These are phyloP conservation scores for Tolypocladium pustulatum DNA, from an alignment of 2,329 filamentous ascomycete species.

Conservation along the genomic window DNA sequence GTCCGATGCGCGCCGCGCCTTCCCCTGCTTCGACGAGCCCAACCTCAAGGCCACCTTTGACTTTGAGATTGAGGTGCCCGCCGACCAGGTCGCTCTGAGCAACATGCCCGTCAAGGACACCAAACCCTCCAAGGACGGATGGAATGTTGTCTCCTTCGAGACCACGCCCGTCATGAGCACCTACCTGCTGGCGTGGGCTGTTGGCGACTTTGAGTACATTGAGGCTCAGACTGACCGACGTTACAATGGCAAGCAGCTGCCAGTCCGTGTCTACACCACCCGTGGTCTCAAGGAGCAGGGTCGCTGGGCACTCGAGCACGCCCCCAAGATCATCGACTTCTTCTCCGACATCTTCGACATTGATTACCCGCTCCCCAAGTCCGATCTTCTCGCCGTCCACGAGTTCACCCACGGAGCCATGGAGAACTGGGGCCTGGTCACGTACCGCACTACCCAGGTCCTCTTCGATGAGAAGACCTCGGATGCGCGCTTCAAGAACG, in stretches of 20 bases:
- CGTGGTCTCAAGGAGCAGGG: constrained; percentile 90
- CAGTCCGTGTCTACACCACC: constrained; percentile 92
- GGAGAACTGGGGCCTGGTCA: constrained; percentile 96
- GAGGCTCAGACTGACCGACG: constrained; percentile 82
- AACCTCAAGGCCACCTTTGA: constrained; percentile 96
- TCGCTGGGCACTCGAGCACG: constrained; percentile 78
- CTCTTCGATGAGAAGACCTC: constrained; percentile 93
- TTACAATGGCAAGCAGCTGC: constrained; percentile 84
- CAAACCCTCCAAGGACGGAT: constrained; percentile 48
- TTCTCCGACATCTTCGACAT: constrained; percentile 93
- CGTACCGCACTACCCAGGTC: constrained; percentile 88
- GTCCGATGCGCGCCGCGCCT: constrained; percentile 86
- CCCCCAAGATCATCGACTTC: constrained; percentile 88
- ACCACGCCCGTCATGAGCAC: constrained; percentile 85
- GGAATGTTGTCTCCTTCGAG: constrained; percentile 69
- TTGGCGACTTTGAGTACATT: constrained; percentile 95
- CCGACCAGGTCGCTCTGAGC: constrained; percentile 78
- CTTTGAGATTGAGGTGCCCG: constrained; percentile 82
- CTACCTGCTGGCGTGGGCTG: constrained; percentile 83
- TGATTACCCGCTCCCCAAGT: constrained; percentile 87
- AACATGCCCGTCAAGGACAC: constrained; percentile 87
- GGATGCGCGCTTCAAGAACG: constrained; percentile 81
- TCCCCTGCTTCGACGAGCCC: constrained; percentile 97
- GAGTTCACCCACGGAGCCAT: constrained; percentile 84
- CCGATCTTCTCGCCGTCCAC: constrained; percentile 81